phyloP scores from a whole-genome alignment of 805 yeast genomes.

The Nakazawaea ishiwadae region DNA sequence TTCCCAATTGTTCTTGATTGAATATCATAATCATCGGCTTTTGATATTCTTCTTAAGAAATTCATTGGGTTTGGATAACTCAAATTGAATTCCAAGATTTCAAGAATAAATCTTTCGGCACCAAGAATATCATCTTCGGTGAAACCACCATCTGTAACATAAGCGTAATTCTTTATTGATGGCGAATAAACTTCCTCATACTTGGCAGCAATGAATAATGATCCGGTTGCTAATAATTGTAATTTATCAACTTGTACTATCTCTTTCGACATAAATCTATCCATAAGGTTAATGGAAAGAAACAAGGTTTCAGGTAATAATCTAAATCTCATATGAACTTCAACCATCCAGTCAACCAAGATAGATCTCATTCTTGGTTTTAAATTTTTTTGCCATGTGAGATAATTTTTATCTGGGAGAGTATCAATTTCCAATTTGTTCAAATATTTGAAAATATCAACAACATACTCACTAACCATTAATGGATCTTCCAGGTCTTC shows the following conservation, averaged over 20 bases:
- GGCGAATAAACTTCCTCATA: constrained; percentile 91
- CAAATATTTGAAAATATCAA: constrained; percentile 78
- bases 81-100: constrained; percentile 67
- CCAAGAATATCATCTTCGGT: constrained; percentile 74
- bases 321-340: constrained; percentile 79
- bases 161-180: constrained; percentile 77
- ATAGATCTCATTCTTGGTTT: constrained; percentile 83
- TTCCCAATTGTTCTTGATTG: constrained; percentile 82
- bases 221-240: constrained; percentile 82
- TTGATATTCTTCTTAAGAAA: constrained; percentile 81
- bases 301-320: constrained; percentile 82
- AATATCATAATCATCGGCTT: constrained; percentile 86
- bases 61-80: constrained; percentile 89
- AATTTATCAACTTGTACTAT: constrained; percentile 71
- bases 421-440: constrained; percentile 69
- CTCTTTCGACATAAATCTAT: constrained; percentile 74
- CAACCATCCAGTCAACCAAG: constrained; percentile 90
- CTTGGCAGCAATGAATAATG: constrained; percentile 86
- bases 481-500: constrained; percentile 69
- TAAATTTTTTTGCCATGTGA: constrained; percentile 58
- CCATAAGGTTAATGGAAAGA: constrained; percentile 81
- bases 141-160: constrained; percentile 83
- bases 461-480: constrained; percentile 92
- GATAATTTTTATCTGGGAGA: constrained; percentile 67
- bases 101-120: constrained; percentile 77